Evolutionary conservation across 73 alveolate species (phyloP).

Genomic region (Tetrahymena malaccensis): DNA sequence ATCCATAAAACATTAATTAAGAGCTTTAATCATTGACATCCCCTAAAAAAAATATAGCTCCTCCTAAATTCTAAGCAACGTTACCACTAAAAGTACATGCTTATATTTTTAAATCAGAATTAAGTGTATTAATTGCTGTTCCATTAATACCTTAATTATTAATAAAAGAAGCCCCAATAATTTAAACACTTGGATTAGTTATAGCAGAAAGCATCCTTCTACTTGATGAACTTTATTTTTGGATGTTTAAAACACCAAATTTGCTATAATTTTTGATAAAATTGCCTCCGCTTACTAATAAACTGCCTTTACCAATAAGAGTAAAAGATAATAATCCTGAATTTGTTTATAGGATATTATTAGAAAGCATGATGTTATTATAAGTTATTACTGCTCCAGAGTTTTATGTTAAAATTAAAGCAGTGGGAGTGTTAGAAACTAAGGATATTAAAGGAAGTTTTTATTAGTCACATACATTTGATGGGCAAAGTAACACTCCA

Average conservation of each 20-base stretch:
- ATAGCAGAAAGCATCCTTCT: neutral
- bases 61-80: neutral
- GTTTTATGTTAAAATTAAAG: neutral
- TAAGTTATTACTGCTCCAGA: neutral
- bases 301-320: neutral
- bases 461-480: neutral
- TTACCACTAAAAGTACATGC: neutral
- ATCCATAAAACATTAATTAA: conserved; percentile 10
- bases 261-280: neutral
- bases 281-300: neutral
- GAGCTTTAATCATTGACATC: neutral
- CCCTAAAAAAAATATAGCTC: neutral
- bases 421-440: neutral
- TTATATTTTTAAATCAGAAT: neutral
- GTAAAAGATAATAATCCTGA: neutral
- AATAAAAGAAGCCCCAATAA: neutral
- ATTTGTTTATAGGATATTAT: neutral
- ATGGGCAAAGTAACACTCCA: neutral
- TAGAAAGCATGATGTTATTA: neutral
- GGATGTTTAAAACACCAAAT: neutral
- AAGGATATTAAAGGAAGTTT: neutral
- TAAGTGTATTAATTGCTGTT: neutral
- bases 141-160: neutral
- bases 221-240: neutral
- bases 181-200: neutral